These are phyloP conservation scores for Cryphonectria nitschkei DNA, from an alignment of 2,329 filamentous ascomycete genomes.

Conservation along the genomic window DNA sequence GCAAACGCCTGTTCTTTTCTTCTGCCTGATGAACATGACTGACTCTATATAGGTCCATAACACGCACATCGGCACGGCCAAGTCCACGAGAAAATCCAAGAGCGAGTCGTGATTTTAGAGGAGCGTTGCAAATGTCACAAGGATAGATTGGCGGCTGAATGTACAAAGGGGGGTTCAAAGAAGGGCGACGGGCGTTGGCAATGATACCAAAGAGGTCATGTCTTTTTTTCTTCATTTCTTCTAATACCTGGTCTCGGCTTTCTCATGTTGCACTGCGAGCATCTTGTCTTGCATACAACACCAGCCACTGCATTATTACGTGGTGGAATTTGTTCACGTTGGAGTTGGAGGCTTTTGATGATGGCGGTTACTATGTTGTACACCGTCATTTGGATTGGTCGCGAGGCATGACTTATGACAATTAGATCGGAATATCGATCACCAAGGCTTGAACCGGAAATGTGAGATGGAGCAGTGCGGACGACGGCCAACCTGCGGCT, in stretches of 20 bases:
- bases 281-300: conserved; percentile 4
- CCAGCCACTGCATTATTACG: conserved; percentile 1
- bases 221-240: background rate
- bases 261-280: conserved; percentile 1
- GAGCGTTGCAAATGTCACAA: conserved; percentile 7
- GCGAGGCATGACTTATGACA: conserved; percentile 3
- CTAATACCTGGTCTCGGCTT: background rate
- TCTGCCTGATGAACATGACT: conserved; percentile 2
- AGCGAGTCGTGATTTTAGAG: conserved; percentile 37
- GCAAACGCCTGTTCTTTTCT: background rate
- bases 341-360: conserved; percentile 7
- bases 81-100: conserved; percentile 67
- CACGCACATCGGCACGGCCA: conserved; percentile 89
- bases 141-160: conserved; percentile 7
- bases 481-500: background rate
- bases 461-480: background rate
- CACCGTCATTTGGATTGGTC: conserved; percentile 6
- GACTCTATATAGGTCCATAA: conserved; percentile 67
- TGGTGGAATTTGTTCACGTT: conserved; percentile 8
- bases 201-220: conserved; percentile 26
- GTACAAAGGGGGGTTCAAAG: conserved; percentile 16
- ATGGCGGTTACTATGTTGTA: conserved; percentile 4
- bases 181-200: conserved; percentile 16
- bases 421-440: background rate
- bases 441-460: background rate